phyloP scores from a whole-genome alignment of 352 stramenopile species.

The Pythium sukuiense region DNA sequence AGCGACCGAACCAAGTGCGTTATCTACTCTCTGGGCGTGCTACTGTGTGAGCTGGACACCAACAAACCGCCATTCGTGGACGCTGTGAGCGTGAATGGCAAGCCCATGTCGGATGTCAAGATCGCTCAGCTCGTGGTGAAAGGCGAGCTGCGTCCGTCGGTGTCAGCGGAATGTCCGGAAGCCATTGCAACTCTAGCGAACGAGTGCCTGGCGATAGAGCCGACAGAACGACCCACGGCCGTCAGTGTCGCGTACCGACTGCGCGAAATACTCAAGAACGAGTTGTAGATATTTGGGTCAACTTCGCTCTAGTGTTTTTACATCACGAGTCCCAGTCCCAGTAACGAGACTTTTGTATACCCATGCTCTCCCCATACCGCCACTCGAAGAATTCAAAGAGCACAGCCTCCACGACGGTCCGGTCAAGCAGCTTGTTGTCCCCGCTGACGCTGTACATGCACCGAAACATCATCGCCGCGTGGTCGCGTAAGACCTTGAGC shows the following conservation, averaged over 20 bases:
- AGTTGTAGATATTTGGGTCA: too few relatives aligned
- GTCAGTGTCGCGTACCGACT: constrained; percentile 74
- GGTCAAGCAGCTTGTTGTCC: background rate
- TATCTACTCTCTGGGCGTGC: constrained; percentile 35
- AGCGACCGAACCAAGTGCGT: constrained; percentile 15
- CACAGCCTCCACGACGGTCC: background rate
- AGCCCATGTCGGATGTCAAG: constrained; percentile 62
- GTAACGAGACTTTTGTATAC: too few relatives aligned
- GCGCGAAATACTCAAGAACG: constrained; percentile 69
- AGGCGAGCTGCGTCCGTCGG: constrained; percentile 58
- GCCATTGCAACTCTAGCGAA: constrained; percentile 48
- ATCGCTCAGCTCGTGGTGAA: constrained; percentile 66
- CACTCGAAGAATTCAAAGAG: background rate
- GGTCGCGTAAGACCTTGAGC: too few relatives aligned
- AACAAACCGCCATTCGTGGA: constrained; percentile 63
- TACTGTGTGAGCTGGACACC: constrained; percentile 69
- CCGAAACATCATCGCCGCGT: background rate
- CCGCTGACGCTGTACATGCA: constrained; percentile 2
- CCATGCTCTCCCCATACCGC: background rate
- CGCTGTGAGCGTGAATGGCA: constrained; percentile 60
- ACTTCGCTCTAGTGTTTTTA: too few relatives aligned
- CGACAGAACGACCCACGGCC: constrained; percentile 49
- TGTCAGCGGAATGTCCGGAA: constrained; percentile 41
- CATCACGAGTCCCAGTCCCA: too few relatives aligned
- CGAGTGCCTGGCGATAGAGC: constrained; percentile 59